Evolutionary conservation across 2,329 filamentous ascomycete species (phyloP).

Genomic region (Botrytis paeoniae): DNA sequence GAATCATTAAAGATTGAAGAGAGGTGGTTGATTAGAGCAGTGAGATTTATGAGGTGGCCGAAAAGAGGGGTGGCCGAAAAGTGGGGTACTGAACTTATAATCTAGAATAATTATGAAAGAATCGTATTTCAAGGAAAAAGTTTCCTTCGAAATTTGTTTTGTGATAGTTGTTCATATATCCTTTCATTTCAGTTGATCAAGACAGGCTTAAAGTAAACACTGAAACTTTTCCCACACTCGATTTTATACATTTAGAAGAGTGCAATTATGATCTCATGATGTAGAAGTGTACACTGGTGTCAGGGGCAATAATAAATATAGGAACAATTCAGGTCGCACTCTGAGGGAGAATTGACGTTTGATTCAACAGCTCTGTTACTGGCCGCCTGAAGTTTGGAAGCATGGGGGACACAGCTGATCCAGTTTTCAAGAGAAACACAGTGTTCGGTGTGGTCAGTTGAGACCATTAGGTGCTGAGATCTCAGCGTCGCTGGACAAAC

Average conservation of each 20-base stretch:
- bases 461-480: background rate
- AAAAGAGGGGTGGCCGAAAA: too few relatives aligned
- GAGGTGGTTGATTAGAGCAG: too few relatives aligned
- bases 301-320: background rate
- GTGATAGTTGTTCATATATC: background rate
- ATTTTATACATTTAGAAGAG: background rate
- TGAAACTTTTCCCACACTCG: too few relatives aligned
- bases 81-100: too few relatives aligned
- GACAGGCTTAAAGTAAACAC: too few relatives aligned
- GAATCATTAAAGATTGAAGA: too few relatives aligned
- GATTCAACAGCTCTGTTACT: background rate
- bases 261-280: background rate
- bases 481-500: accelerated
- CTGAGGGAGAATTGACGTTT: background rate
- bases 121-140: too few relatives aligned
- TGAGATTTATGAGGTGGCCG: too few relatives aligned
- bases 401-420: accelerated
- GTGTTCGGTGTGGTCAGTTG: background rate
- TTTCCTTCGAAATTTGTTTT: too few relatives aligned
- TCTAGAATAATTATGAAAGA: too few relatives aligned
- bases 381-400: background rate
- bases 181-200: too few relatives aligned
- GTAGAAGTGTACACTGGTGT: background rate
- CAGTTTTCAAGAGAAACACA: accelerated
- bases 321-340: accelerated